phyloP scores from a whole-genome alignment of 345 rosid species.

The Syzygium aqueum region DNA sequence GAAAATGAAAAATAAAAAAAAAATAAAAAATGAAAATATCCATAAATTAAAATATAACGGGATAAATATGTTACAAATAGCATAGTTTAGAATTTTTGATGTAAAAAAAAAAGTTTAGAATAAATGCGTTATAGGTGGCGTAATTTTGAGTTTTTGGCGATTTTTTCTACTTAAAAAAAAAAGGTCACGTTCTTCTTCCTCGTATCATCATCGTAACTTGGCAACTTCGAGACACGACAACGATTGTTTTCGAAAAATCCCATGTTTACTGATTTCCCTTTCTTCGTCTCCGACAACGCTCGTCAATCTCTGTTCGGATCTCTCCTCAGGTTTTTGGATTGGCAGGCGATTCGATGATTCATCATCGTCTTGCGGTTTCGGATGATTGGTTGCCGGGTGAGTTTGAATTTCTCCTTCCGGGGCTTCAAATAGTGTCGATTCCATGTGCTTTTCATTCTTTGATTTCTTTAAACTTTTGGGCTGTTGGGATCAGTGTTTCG shows the following conservation, averaged over 20 bases:
- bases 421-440: neutral
- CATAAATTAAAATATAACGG: too few relatives aligned
- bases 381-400: neutral
- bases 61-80: too few relatives aligned
- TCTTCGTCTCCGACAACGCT: neutral
- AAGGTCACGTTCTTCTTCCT: neutral
- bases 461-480: neutral
- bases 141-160: too few relatives aligned
- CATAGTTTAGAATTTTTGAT: too few relatives aligned
- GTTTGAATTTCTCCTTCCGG: neutral
- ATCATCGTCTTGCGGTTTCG: neutral
- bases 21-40: too few relatives aligned
- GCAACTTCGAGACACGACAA: neutral
- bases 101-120: too few relatives aligned
- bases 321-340: neutral
- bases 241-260: neutral
- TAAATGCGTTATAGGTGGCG: too few relatives aligned
- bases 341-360: neutral
- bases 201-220: neutral
- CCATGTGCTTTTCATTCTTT: neutral
- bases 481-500: neutral
- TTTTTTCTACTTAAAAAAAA: too few relatives aligned
- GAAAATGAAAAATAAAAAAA: too few relatives aligned
- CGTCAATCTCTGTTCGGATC: neutral
- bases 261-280: neutral